Base-by-base conservation (phyloP, 2,329 filamentous ascomycete genomes). In the Acephala macrosclerotiorum region DNA sequence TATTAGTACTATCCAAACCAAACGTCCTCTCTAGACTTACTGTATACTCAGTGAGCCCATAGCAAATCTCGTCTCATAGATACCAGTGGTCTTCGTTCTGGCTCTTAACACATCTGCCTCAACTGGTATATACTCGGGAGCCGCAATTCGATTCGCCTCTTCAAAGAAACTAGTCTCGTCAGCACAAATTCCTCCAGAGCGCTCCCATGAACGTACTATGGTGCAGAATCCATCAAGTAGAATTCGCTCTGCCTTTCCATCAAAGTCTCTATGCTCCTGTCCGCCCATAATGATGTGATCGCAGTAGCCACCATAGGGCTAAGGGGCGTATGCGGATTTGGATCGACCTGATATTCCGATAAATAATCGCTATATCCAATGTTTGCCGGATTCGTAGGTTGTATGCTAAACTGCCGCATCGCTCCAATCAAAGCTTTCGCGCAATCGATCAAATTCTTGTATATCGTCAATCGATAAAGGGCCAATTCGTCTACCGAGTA, bases 31-130 rank as follows among this genome's bases (percentile, higher is more conserved):
- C 47, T 40, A 25, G 36, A 81, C 94, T 79, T 87, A 98, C 95
- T 99, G 96, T 81, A 99, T 99, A 81, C 94, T 98, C 68, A 99
- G 84, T 77, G 97, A 95, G 40, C 95, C 96, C 96, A 99, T 99
- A 72, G 96, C 94, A 78, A 99, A 99, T 72, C 96, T 88, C 58
- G 96, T 99, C 80, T 99, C 96, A 81, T 99, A 99, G 73, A 99
- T 99, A 83, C 96, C 96, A 0, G 96, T 99, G 0, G 96, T 99
- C 81, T 99, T 99, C 45, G 96, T 98, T 86, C 96, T 86, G 71
- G 96, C 96, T 77, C 96, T 90, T 66, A 99, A 86, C 38, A 99
- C 95, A 78, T 99, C 96, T 79, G 95, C 93, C 79, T 98, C 96
- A 72, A 91, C 92, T 5, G 96, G 96, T 22, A 97, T 90, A 76